phyloP scores from a whole-genome alignment of 345 rosid species.

The Gossypium anomalum region DNA sequence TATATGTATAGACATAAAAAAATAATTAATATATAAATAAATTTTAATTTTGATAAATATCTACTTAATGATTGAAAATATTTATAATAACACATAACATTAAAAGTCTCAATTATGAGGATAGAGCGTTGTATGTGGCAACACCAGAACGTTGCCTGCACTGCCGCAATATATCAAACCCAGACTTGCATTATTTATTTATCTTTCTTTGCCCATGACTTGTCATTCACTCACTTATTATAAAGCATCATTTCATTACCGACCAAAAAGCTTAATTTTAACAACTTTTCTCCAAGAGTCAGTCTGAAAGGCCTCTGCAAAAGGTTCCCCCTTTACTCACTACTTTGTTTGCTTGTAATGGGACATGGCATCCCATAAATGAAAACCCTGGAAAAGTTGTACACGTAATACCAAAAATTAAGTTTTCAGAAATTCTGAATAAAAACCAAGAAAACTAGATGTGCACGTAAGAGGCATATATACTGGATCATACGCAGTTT shows the following conservation, averaged over 20 bases:
- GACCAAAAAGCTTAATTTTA: neutral
- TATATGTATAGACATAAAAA: too few relatives aligned
- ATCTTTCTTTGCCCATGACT: too few relatives aligned
- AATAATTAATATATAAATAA: too few relatives aligned
- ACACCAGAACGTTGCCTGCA: neutral
- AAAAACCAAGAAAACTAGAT: neutral
- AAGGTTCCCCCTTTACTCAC: neutral
- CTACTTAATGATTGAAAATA: too few relatives aligned
- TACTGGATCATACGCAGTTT: neutral
- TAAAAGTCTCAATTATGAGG: too few relatives aligned
- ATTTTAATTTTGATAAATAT: too few relatives aligned
- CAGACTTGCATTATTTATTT: neutral
- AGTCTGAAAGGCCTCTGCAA: neutral
- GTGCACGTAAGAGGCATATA: neutral
- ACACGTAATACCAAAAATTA: neutral
- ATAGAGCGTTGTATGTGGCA: too few relatives aligned
- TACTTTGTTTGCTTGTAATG: conserved; percentile 1
- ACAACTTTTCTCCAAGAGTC: neutral
- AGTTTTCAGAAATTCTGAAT: neutral
- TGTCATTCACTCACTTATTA: too few relatives aligned
- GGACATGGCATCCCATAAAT: neutral
- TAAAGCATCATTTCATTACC: too few relatives aligned
- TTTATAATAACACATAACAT: neutral
- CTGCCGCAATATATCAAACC: neutral
- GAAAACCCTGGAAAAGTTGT: neutral